Evolutionary conservation across 163 green algal species (phyloP), one percentile per base, ranked within the genome.

Genomic region (Scenedesmus sp.): DNA sequence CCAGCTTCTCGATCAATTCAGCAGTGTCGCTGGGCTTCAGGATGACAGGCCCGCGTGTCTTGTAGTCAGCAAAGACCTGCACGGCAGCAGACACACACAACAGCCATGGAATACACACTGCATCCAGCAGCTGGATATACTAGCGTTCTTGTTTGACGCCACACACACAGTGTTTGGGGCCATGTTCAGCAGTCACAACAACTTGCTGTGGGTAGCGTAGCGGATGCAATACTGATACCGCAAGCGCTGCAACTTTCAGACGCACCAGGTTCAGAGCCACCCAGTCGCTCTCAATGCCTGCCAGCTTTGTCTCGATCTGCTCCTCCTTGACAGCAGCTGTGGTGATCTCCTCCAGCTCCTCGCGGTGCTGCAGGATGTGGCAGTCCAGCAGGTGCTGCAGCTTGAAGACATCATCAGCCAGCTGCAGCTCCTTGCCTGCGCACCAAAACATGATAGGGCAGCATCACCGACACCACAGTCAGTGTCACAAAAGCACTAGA

Each of bases 1-100:
- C 98, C 83, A 99, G 96, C 93, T 98, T 98, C 94, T 99, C 98
- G 86, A 99, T 96, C 67, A 99, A 96, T 93, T 99, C 97, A 6
- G 96, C 96, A 12, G 97, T 99, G 88, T 99, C 97, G 16, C 95
- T 92, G n/a, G 94, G 95, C 95, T 99, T 98, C 26, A 99, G 96
- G 55, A 99, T 96, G 34, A 99, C 97, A 15, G 96, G 93, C 3
- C 97, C 98, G 26, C 97, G 95, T 3, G 95, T 97, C 95, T 99
- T 99, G 96, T 99, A 98, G 84, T 98, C 96, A 54, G 95, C 95
- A 93, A 99, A 99, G 13, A 92, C 87, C 88, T 92, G 88, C 59
- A 56, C 5, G 34, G 34, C 34, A n/a, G 34, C 46, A 84, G 9
- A n/a, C 4, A 52, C 5, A 79, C 70, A 79, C 70, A 10, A 46